These are phyloP conservation scores for Jatropha curcas DNA, from an alignment of 345 rosid species.

Conservation along the genomic window DNA sequence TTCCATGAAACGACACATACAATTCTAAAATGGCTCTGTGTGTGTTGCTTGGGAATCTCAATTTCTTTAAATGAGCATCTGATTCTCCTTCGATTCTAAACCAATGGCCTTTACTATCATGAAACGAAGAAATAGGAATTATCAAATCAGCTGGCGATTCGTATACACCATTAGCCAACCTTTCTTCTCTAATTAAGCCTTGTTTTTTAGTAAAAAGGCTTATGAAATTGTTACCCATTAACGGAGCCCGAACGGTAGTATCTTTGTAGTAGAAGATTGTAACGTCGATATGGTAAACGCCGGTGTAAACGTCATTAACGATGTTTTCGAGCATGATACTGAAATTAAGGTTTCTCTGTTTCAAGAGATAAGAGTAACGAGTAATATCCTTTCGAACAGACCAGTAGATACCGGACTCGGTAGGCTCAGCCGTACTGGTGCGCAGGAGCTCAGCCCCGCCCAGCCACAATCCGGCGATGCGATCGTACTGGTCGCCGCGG, in stretches of 20 bases:
- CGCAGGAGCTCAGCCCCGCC: conserved; percentile 84
- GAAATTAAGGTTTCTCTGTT: conserved; percentile 37
- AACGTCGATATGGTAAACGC: conserved; percentile 65
- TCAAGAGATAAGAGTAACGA: conserved; percentile 64
- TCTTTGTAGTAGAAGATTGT: conserved; percentile 55
- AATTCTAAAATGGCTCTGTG: conserved; percentile 56
- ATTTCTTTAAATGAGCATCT: conserved; percentile 43
- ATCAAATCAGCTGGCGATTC: conserved; percentile 68
- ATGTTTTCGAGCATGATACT: conserved; percentile 93
- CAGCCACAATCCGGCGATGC: conserved; percentile 79
- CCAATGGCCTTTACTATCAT: conserved; percentile 59
- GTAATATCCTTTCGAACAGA: conserved; percentile 72
- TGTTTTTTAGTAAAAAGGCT: not conserved
- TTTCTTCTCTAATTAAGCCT: not conserved
- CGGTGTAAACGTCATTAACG: conserved; percentile 67
- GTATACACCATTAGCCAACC: conserved; percentile 18
- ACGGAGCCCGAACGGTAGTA: conserved; percentile 24
- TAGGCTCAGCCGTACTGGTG: conserved; percentile 89
- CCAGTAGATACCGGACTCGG: conserved; percentile 68
- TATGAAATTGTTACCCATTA: not conserved
- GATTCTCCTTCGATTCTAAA: conserved; percentile 51
- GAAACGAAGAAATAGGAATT: conserved; percentile 43
- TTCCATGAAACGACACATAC: conserved; percentile 73
- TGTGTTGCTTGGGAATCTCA: conserved; percentile 65
- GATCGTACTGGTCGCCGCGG: conserved; percentile 73